These are phyloP conservation scores for Angomonas ambiguus DNA, from an alignment of 208 protist genomes.

Conservation along the genomic window DNA sequence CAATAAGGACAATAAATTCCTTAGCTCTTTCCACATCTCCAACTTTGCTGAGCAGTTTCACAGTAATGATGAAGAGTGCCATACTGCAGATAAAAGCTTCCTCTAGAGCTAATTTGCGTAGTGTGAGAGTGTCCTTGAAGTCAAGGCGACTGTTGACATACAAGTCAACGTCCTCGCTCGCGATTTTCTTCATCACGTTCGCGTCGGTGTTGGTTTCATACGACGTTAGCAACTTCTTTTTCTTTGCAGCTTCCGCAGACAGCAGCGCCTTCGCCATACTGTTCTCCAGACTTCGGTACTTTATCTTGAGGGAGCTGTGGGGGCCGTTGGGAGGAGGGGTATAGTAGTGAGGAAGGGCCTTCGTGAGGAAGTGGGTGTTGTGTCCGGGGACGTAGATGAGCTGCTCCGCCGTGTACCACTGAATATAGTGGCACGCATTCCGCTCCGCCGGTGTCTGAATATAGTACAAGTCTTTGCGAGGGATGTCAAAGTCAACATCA, in stretches of 20 bases:
- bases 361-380: constrained; percentile 3
- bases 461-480: neutral
- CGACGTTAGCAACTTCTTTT: neutral
- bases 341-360: neutral
- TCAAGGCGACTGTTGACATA: neutral
- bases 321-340: neutral
- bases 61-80: constrained; percentile 1
- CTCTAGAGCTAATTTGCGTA: neutral
- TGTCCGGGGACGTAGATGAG: neutral
- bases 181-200: neutral
- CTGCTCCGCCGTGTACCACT: constrained; percentile 8
- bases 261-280: neutral
- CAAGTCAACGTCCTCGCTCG: neutral
- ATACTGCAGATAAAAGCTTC: neutral
- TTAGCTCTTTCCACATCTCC: neutral
- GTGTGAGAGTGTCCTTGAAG: neutral
- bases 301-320: neutral
- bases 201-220: neutral
- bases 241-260: neutral
- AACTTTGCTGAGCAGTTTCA: neutral
- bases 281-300: neutral
- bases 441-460: constrained; percentile 10
- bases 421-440: constrained; percentile 12
- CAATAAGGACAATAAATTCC: neutral
- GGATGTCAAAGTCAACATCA: neutral